Percentiles rank a stretch among this genome's conserved stretches.
Conservation (phyloP, 2,329 filamentous ascomycete genomes). For the Cordyceps cicadae region DNA sequence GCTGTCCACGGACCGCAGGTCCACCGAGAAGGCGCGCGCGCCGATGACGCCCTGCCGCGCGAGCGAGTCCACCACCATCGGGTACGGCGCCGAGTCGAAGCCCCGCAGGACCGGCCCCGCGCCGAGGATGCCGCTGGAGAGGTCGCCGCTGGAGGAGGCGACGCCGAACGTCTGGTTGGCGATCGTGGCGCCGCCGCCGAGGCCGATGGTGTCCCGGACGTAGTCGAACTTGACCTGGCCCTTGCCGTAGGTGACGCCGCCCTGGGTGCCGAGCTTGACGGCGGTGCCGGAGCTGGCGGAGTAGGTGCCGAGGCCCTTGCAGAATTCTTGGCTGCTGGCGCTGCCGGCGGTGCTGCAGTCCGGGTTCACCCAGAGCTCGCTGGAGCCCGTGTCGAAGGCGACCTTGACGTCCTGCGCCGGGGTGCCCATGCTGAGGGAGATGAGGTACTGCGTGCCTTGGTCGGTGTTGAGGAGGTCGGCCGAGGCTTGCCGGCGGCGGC, state of each 20-base stretch:
- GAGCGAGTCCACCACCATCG: slow-evolving; percentile 45
- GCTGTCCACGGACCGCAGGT: slow-evolving; percentile 53
- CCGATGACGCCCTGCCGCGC: slow-evolving; percentile 43
- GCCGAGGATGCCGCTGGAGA: slow-evolving; percentile 58
- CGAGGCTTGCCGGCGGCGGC: slow-evolving; percentile 3
- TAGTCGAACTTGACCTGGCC: slow-evolving; percentile 44
- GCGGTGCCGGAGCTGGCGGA: slow-evolving; percentile 34
- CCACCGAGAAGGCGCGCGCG: slow-evolving; percentile 57
- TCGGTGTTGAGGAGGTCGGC: not conserved
- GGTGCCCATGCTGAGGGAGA: slow-evolving; percentile 39
- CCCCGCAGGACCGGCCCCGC: slow-evolving; percentile 55
- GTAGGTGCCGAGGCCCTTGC: slow-evolving; percentile 37
- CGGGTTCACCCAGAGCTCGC: slow-evolving; percentile 57
- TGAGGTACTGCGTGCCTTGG: slow-evolving; percentile 13
- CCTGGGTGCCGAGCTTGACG: slow-evolving; percentile 24
- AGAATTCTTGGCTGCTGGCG: slow-evolving; percentile 28
- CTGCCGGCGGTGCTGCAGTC: slow-evolving; percentile 38
- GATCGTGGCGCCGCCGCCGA: slow-evolving; percentile 32
- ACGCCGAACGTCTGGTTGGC: slow-evolving; percentile 53
- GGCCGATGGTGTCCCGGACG: slow-evolving; percentile 35
- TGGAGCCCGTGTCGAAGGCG: slow-evolving; percentile 52
- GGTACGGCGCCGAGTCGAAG: slow-evolving; percentile 35
- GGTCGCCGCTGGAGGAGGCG: slow-evolving; percentile 41
- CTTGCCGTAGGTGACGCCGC: slow-evolving; percentile 42
- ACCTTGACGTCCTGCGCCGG: slow-evolving; percentile 45